phyloP scores from a whole-genome alignment of 2,329 filamentous ascomycete genomes.

The Diplodia intermedia region DNA sequence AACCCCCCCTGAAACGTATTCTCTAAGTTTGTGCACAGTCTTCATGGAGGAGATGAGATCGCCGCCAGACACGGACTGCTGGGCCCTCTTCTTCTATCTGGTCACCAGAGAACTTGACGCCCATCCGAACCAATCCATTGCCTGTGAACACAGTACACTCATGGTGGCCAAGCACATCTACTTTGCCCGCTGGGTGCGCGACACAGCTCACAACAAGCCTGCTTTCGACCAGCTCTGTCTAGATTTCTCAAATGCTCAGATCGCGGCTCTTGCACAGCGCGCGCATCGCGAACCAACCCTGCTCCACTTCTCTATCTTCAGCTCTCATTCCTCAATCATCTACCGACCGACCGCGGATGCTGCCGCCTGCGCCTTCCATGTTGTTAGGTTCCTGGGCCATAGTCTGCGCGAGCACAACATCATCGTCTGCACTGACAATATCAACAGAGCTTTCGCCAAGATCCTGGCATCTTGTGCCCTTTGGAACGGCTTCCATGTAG shows the following conservation, averaged over 20 bases:
- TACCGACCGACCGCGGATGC: background rate
- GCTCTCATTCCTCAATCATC: background rate
- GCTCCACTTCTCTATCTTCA: background rate
- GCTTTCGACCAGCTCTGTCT: background rate
- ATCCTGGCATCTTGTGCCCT: conserved; percentile 7
- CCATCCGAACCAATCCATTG: background rate
- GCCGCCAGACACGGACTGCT: background rate
- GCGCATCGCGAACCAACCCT: background rate
- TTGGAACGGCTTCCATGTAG: background rate
- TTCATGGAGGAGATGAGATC: background rate
- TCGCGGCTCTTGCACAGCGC: background rate
- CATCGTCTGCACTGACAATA: background rate
- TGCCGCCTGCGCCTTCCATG: background rate
- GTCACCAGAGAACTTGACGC: no score
- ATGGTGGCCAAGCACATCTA: background rate
- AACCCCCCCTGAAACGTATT: background rate
- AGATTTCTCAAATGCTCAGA: background rate
- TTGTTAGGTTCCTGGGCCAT: background rate
- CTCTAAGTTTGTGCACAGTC: background rate
- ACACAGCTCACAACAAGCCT: background rate
- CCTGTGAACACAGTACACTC: background rate
- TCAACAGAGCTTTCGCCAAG: conserved; percentile 1
- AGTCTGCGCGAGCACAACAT: conserved; percentile 2
- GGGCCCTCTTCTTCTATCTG: conserved; percentile 6
- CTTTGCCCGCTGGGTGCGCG: background rate